These are phyloP conservation scores for Aspergillus homomorphus DNA, from an alignment of 495 filamentous ascomycete genomes.

Conservation along the genomic window DNA sequence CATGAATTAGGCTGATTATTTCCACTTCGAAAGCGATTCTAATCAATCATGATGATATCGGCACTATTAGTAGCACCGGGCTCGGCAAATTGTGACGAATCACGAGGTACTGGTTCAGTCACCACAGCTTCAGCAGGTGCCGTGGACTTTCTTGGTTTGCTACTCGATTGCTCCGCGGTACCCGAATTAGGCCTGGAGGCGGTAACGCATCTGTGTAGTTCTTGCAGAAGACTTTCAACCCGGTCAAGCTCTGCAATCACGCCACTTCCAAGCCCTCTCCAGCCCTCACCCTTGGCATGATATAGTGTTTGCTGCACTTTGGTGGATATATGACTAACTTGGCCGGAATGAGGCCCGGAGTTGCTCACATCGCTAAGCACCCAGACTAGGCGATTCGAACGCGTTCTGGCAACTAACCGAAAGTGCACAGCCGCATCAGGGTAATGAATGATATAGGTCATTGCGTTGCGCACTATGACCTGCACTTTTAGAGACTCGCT, in stretches of 20 bases:
- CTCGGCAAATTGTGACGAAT: not conserved
- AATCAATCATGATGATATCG: conserved; percentile 45
- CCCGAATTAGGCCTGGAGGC: not conserved
- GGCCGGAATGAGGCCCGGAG: conserved; percentile 15
- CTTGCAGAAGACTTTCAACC: conserved; percentile 40
- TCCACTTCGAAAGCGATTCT: conserved; percentile 4
- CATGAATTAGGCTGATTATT: not conserved
- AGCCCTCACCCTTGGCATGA: conserved; percentile 45
- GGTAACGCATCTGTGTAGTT: conserved; percentile 32
- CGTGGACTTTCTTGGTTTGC: not conserved
- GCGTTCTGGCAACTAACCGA: conserved; percentile 29
- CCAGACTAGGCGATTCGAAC: conserved; percentile 39
- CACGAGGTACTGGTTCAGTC: not conserved
- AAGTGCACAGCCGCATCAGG: conserved; percentile 36
- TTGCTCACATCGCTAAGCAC: conserved; percentile 35
- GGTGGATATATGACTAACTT: conserved; percentile 16
- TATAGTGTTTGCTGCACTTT: conserved; percentile 34
- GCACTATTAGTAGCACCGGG: conserved; percentile 14
- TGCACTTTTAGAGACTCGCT: conserved; percentile 29
- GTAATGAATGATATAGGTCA: conserved; percentile 44
- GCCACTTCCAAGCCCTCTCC: conserved; percentile 48
- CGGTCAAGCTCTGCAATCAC: conserved; percentile 37
- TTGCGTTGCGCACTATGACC: conserved; percentile 41
- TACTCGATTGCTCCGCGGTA: not conserved
- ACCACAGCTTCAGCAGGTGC: not conserved